Base-by-base conservation (phyloP, 495 filamentous ascomycete genomes). In the Penicillium lagena region DNA sequence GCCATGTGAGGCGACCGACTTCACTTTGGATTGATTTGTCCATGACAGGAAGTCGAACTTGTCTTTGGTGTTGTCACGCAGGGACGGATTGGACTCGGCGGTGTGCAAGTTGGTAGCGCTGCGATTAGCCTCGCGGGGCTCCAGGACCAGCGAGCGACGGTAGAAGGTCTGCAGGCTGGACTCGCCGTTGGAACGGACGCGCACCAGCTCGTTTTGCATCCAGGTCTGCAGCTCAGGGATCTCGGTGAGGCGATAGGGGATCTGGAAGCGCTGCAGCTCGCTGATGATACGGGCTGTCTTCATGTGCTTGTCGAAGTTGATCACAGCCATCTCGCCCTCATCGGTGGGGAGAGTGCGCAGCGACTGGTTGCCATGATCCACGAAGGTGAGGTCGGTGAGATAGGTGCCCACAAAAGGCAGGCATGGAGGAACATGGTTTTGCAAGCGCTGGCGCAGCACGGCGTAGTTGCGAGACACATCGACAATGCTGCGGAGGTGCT, bases 271-370 rank as follows among this genome's bases (percentile, higher is more conserved):
- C 63, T 97, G 93, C 9, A 97, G 77, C 52, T 97, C 90, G 45
- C 89, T 88, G 58, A 99, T 95, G 60, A 96, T 90, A 56, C 86
- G 87, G 7, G 94, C 91, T 3, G 90, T 96, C 59, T 89, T 88
- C 59, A 84, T 85, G 59, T 97, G 87, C 67, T 97, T 99, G 75
- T 97, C 93, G 50, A 96, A 99, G 67, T 99, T 99, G 76, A 99
- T 90, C 12, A 96, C 87, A 0, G 78, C 75, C 62, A 85, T 75
- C 29, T 82, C 78, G 7, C 77, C 73, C n/a, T 73, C 72, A 13
- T 77, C 68, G 9, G 66, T 63, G 43, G 72, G 56, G 46, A 80
- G 53, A 58, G 64, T 54, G 49, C 72, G 58, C 35, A 70, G 53
- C 7, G 86, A 80, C 38, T 86, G 85, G 66, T 99, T 99, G 46